Evolutionary conservation across 352 stramenopile species (phyloP).

Genomic region (Globisporangium camurandrum): DNA sequence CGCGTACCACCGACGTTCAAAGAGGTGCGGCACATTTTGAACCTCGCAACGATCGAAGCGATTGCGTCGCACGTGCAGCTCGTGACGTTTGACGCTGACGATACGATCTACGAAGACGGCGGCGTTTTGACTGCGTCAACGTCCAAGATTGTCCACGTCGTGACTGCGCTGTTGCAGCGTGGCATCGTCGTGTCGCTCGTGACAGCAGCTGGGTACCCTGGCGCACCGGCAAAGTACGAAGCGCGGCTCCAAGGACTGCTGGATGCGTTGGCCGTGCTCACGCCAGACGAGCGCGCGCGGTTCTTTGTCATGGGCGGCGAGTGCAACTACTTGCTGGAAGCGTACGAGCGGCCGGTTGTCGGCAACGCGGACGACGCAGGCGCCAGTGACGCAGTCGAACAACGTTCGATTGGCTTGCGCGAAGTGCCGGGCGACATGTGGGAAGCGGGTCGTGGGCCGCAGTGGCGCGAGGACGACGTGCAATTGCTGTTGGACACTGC

Average conservation of each 20-base stretch:
- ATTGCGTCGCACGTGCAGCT: conserved; percentile 72
- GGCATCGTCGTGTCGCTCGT: conserved; percentile 77
- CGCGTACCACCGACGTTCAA: conserved; percentile 80
- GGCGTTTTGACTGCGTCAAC: conserved; percentile 55
- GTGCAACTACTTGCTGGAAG: conserved; percentile 93
- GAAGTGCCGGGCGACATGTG: conserved; percentile 61
- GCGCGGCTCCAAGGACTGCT: conserved; percentile 68
- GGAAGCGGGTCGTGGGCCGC: conserved; percentile 78
- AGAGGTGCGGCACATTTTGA: conserved; percentile 80
- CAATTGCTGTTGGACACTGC: conserved; percentile 82
- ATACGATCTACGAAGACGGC: conserved; percentile 85
- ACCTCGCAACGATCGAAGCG: conserved; percentile 67
- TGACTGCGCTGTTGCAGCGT: conserved; percentile 57
- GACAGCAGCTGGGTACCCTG: conserved; percentile 74
- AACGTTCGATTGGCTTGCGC: conserved; percentile 46
- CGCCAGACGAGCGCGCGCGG: conserved; percentile 46
- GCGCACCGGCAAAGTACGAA: conserved; percentile 60
- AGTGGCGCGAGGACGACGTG: conserved; percentile 83
- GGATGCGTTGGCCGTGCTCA: conserved; percentile 46
- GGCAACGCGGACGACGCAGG: too few species aligned
- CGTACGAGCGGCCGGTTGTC: conserved; percentile 33
- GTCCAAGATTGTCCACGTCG: conserved; percentile 65
- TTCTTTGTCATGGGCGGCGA: conserved; percentile 94
- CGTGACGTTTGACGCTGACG: conserved; percentile 81
- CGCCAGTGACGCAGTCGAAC: too few species aligned